Evolutionary conservation across 2,329 filamentous ascomycete species (phyloP).

Genomic region (Aureobasidium sp.): DNA sequence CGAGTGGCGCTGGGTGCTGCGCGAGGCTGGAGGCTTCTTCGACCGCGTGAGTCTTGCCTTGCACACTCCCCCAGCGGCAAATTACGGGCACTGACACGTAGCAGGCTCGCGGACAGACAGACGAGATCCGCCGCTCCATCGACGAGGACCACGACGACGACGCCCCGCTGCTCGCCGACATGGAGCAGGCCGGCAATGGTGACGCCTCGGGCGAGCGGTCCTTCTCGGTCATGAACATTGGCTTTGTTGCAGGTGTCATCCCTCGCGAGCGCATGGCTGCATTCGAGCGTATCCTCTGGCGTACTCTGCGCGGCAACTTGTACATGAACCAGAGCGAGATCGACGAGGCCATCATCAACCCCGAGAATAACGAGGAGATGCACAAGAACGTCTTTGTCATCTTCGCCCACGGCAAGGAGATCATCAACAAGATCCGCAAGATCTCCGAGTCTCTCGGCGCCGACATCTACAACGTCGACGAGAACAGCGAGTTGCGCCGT

Average conservation of each 20-base stretch:
- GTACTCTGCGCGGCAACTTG: slow-evolving; percentile 90
- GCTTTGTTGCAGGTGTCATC: slow-evolving; percentile 95
- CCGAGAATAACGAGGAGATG: slow-evolving; percentile 81
- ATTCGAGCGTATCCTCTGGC: slow-evolving; percentile 96
- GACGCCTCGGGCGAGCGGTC: slow-evolving; percentile 65
- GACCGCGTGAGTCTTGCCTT: slow-evolving; percentile 52
- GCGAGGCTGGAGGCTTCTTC: slow-evolving; percentile 95
- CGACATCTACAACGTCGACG: slow-evolving; percentile 92
- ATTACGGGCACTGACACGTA: slow-evolving; percentile 4
- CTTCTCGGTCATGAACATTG: slow-evolving; percentile 97
- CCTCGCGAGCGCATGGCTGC: slow-evolving; percentile 84
- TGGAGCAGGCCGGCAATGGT: slow-evolving; percentile 75
- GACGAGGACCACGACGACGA: slow-evolving; percentile 90
- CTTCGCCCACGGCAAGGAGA: slow-evolving; percentile 97
- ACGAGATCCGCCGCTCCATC: slow-evolving; percentile 87
- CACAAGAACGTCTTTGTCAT: slow-evolving; percentile 99
- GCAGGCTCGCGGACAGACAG: slow-evolving; percentile 82
- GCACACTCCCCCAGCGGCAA: not conserved
- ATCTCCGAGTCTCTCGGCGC: slow-evolving; percentile 97
- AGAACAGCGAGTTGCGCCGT: slow-evolving; percentile 89
- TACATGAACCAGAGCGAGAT: slow-evolving; percentile 99
- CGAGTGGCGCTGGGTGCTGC: slow-evolving; percentile 96
- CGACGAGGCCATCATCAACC: slow-evolving; percentile 83
- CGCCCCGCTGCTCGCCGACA: slow-evolving; percentile 83
- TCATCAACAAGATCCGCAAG: slow-evolving; percentile 97